A percentile compares a stretch with the other conserved stretches of the same genome.
These are phyloP conservation scores for Halenospora varia DNA, from an alignment of 495 filamentous ascomycete genomes.

Conservation along the genomic window DNA sequence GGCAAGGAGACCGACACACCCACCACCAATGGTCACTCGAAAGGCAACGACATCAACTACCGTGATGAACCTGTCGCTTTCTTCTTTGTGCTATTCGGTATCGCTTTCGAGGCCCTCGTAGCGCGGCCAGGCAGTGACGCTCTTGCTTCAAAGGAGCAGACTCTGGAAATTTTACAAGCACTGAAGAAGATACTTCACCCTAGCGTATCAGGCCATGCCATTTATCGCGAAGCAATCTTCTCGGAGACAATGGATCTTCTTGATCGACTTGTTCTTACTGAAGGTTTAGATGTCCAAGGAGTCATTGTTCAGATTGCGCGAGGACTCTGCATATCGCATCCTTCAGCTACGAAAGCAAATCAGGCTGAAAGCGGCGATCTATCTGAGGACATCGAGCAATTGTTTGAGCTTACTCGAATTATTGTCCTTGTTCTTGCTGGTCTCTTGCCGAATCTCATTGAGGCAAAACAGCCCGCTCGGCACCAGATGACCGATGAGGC, in stretches of 20 bases:
- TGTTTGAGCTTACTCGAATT: conserved; percentile 93
- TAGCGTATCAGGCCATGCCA: conserved; percentile 91
- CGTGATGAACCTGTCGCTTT: conserved; percentile 97
- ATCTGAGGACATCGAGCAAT: conserved; percentile 94
- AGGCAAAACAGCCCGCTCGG: conserved; percentile 65
- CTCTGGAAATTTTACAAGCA: conserved; percentile 82
- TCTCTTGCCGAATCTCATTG: conserved; percentile 80
- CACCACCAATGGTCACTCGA: conserved; percentile 47
- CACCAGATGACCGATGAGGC: conserved; percentile 78
- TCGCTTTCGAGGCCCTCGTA: conserved; percentile 92
- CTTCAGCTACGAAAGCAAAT: conserved; percentile 70
- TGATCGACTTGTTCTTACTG: conserved; percentile 88
- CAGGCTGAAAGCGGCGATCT: conserved; percentile 67
- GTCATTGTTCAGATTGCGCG: conserved; percentile 91
- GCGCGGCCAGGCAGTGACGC: conserved; percentile 69
- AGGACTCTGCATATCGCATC: conserved; percentile 84
- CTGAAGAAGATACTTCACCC: conserved; percentile 93
- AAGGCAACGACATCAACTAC: conserved; percentile 81
- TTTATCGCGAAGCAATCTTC: conserved; percentile 94
- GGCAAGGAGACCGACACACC: conserved; percentile 63
- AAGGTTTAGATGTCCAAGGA: conserved; percentile 81
- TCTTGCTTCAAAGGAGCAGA: conserved; percentile 70
- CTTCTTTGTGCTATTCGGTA: conserved; percentile 97
- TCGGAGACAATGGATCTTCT: conserved; percentile 96
- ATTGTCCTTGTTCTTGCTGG: conserved; percentile 90